Base-by-base conservation (phyloP, 768 basidiomycete genomes). In the Psilocybe sp. region DNA sequence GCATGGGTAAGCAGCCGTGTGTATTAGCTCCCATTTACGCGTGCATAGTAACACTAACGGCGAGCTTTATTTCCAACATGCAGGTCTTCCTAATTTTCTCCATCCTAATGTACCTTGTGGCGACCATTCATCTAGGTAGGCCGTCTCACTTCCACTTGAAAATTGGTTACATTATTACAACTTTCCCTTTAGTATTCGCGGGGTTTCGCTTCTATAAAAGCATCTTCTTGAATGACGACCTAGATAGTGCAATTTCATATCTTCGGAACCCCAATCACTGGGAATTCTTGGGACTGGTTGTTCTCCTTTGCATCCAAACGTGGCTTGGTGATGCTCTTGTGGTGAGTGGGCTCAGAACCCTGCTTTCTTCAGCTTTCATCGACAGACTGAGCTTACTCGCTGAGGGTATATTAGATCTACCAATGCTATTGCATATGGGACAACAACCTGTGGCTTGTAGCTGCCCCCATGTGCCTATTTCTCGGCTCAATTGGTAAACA, bases 351-450 rank as follows among this genome's bases (percentile, higher is more conserved):
- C 7, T 3, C 23, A 28, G 23, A 28, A 28, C 23, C 23, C 23
- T 7, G 3, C 23, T 4, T n/a, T n/a, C 23, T 28, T 7, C 23
- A 28, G 23, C 23, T 28, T 28, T 28, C 23, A 28, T 7, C n/a
- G n/a, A n/a, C n/a, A n/a, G n/a, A n/a, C n/a, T n/a, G n/a, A n/a
- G n/a, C n/a, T n/a, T n/a, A n/a, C n/a, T n/a, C 7, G 23, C 23
- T 28, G 7, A 28, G 4, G 7, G 7, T 18, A 32, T 40, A 13
- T 15, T 44, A 65, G 65, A 65, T 65, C 28, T 67, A 64, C 49
- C 57, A 64, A 16, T 65, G 64, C 43, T 67, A 61, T 43, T 55
- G 63, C 23, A 57, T 67, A 12, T 67, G 66, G 66, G 53, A 60
- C 37, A 52, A 54, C 28, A 59, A 54, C 37, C 32, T 52, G 1